A percentile compares a stretch with the other conserved stretches of the same genome.
These are phyloP conservation scores for Plasmodium gallinaceum DNA, from an alignment of 169 alveolate species.

Conservation along the genomic window DNA sequence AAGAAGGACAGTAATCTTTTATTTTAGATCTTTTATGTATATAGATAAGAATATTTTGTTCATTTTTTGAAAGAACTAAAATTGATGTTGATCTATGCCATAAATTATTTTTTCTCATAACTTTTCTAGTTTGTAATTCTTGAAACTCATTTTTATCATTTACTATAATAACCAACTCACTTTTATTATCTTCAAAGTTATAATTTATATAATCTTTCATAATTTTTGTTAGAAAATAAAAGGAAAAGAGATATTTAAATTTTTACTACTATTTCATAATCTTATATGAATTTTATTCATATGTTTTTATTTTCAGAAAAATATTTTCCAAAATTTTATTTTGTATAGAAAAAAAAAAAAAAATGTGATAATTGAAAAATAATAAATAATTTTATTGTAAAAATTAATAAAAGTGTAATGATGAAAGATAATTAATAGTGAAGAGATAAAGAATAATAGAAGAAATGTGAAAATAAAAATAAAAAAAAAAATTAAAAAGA, in stretches of 20 bases:
- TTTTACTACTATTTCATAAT: not conserved
- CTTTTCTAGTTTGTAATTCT: conserved; percentile 28
- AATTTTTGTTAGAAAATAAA: not conserved
- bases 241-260: not conserved
- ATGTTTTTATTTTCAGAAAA: not conserved
- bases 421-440: too few relatives aligned
- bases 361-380: too few relatives aligned
- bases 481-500: too few relatives aligned
- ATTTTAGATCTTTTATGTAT: conserved; percentile 77
- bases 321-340: not conserved
- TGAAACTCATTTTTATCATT: conserved; percentile 44
- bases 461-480: too few relatives aligned
- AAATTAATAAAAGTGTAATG: too few relatives aligned
- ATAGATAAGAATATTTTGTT: conserved; percentile 71
- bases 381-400: too few relatives aligned
- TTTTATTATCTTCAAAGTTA: conserved; percentile 49
- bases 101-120: conserved; percentile 77
- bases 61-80: conserved; percentile 74
- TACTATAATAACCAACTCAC: conserved; percentile 55
- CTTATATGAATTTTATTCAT: not conserved
- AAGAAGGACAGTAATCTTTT: conserved; percentile 82
- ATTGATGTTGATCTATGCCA: conserved; percentile 84
- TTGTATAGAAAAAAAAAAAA: too few relatives aligned
- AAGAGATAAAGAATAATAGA: too few relatives aligned
- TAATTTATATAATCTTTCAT: conserved; percentile 38